Evolutionary conservation across 768 basidiomycete genomes (phyloP), one percentile per base, ranked within the genome.

Genomic region (Tulasnella sp.): DNA sequence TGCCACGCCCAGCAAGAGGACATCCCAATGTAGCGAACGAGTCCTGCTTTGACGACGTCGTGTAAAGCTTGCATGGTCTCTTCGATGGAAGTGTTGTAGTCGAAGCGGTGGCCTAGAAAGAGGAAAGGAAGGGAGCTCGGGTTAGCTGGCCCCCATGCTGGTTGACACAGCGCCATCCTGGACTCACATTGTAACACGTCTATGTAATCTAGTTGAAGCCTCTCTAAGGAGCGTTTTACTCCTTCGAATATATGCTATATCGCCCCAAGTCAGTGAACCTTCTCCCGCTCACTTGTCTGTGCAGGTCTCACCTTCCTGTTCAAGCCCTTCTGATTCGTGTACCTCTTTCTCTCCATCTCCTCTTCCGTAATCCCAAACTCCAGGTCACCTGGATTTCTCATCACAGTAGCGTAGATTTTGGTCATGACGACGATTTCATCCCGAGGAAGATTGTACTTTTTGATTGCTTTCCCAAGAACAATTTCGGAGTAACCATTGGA

Each of bases 351-450:
- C 40, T 82, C 82, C 31, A 78, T 31, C 58, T 78, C 60, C 48
- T 18, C 77, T 18, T 54, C 54, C 7, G 31, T 31, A 31, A 31
- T 54, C n/a, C 77, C 77, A 18, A 69, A 14, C 1, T 42, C 28
- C 14, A 78, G 54, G 1, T 34, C 40, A 42, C 40, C 22, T n/a
- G 74, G n/a, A 3, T 42, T 40, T 20, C 46, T 44, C 40, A 42
- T 28, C 6, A 75, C 74, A 31, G 41, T 31, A 6, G 44, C 60
- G 4, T 31, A n/a, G 40, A 90, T 91, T 86, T 95, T 95, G 78
- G 94, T 94, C 88, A 95, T 89, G 20, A 95, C 89, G 18, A 95
- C 93, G 69, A 94, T 90, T 82, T 92, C 90, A 22, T 92, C 91
- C 1, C 89, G 84, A 0, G 87, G 87, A 22, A 75, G 28, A 20